Conservation (phyloP, 768 basidiomycete genomes). For the Mycena filopes region DNA sequence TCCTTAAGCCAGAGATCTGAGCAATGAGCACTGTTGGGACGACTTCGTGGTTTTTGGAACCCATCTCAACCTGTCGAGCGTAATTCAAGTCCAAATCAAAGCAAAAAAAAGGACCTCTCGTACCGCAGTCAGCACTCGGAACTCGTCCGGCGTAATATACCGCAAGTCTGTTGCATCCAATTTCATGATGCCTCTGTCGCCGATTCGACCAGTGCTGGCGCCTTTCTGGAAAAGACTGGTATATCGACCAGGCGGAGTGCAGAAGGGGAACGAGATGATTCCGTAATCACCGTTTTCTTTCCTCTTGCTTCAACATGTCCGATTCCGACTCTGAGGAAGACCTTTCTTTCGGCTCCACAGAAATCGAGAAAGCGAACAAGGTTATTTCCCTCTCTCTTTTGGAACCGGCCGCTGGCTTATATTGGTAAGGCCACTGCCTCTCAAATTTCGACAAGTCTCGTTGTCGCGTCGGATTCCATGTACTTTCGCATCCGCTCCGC, state of each 20-base stretch:
- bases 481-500: constrained; percentile 7
- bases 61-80: constrained; percentile 90
- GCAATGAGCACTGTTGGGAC: constrained; percentile 91
- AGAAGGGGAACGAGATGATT: neutral
- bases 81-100: constrained; percentile 8
- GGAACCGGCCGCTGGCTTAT: constrained; percentile 7
- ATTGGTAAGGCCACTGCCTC: constrained; percentile 28
- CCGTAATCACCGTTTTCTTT: neutral
- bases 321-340: constrained; percentile 10
- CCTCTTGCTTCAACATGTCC: neutral
- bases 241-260: neutral
- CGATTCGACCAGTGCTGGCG: neutral
- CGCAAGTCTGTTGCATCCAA: constrained; percentile 94
- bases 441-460: constrained; percentile 28
- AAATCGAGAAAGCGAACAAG: constrained; percentile 46
- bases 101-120: neutral
- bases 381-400: constrained; percentile 35
- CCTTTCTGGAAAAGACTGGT: neutral
- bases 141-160: constrained; percentile 93
- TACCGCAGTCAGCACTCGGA: constrained; percentile 95
- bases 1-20: constrained; percentile 91
- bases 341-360: constrained; percentile 20
- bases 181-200: constrained; percentile 67
- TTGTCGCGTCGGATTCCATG: constrained; percentile 5
- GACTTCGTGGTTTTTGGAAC: constrained; percentile 97